Evolutionary conservation across 2,329 filamentous ascomycete genomes (phyloP).

Genomic region (Colletotrichum musae): DNA sequence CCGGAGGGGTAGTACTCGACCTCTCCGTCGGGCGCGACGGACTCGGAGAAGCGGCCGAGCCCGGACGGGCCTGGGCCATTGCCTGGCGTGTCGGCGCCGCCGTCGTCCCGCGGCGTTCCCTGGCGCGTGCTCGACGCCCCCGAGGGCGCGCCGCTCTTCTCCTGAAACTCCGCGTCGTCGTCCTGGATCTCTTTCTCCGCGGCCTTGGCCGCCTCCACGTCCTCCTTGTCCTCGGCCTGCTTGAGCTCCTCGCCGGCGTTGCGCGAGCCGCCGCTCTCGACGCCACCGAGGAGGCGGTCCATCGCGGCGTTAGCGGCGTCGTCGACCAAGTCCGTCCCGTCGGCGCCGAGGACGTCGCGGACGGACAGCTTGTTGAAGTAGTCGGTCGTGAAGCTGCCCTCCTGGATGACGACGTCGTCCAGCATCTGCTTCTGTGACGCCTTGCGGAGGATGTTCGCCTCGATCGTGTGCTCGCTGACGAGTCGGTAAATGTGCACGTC

Average conservation of each 20-base stretch:
- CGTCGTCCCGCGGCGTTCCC: slow-evolving; percentile 63
- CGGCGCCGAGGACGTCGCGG: slow-evolving; percentile 74
- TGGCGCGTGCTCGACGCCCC: slow-evolving; percentile 66
- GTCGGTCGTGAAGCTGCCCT: slow-evolving; percentile 97
- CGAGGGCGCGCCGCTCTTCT: slow-evolving; percentile 66
- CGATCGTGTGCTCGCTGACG: slow-evolving; percentile 93
- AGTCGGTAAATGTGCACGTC: slow-evolving; percentile 99
- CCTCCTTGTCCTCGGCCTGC: slow-evolving; percentile 92
- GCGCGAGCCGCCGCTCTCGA: slow-evolving; percentile 72
- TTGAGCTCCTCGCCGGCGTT: slow-evolving; percentile 82
- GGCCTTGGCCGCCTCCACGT: slow-evolving; percentile 87
- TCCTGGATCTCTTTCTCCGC: slow-evolving; percentile 92
- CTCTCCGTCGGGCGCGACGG: slow-evolving; percentile 54
- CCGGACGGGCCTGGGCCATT: slow-evolving; percentile 50
- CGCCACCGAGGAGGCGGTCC: slow-evolving; percentile 83
- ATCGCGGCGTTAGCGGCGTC: slow-evolving; percentile 85
- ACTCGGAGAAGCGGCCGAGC: slow-evolving; percentile 55
- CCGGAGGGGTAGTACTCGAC: slow-evolving; percentile 73
- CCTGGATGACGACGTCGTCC: slow-evolving; percentile 98
- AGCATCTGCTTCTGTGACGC: slow-evolving; percentile 98
- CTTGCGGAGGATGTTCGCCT: slow-evolving; percentile 97
- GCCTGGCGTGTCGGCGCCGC: slow-evolving; percentile 46
- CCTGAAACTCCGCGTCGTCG: slow-evolving; percentile 88
- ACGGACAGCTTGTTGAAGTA: slow-evolving; percentile 88
- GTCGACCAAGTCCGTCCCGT: slow-evolving; percentile 69